Evolutionary conservation across 2,329 filamentous ascomycete genomes (phyloP).

Genomic region (Apiospora kogelbergensis): DNA sequence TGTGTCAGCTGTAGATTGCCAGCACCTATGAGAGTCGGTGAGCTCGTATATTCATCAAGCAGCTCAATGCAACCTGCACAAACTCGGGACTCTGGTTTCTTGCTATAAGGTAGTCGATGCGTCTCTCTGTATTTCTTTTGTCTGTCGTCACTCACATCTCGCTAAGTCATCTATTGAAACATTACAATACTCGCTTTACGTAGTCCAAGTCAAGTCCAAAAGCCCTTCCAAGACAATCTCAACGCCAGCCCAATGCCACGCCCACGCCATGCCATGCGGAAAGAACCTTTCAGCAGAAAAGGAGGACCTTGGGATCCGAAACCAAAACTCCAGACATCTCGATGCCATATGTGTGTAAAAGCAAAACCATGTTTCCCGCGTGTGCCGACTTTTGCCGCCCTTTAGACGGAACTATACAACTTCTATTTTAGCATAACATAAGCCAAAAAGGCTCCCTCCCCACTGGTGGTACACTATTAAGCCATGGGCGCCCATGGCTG

Average conservation of each 20-base stretch:
- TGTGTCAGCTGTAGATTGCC: neutral
- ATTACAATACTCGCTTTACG: slow-evolving; percentile 10
- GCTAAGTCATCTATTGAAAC: neutral
- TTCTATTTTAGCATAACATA: neutral
- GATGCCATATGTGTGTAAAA: neutral
- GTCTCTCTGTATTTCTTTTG: neutral
- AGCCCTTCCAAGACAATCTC: neutral
- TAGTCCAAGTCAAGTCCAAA: slow-evolving; percentile 2
- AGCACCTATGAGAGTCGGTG: neutral
- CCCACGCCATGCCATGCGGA: slow-evolving; percentile 4
- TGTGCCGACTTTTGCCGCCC: neutral
- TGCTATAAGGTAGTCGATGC: neutral
- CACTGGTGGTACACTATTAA: neutral
- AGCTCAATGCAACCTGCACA: neutral
- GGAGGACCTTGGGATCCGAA: neutral
- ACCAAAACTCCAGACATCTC: neutral
- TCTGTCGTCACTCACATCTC: slow-evolving; percentile 3
- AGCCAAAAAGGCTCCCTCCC: neutral
- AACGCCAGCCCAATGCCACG: slow-evolving; percentile 1
- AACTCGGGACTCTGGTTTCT: neutral
- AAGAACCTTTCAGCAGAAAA: neutral
- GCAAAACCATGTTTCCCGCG: neutral
- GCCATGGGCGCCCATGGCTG: neutral
- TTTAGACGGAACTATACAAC: neutral
- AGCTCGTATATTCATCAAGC: neutral